These are phyloP conservation scores for Ceratocystis diversiconidia DNA, from an alignment of 2,329 filamentous ascomycete genomes.

Conservation along the genomic window DNA sequence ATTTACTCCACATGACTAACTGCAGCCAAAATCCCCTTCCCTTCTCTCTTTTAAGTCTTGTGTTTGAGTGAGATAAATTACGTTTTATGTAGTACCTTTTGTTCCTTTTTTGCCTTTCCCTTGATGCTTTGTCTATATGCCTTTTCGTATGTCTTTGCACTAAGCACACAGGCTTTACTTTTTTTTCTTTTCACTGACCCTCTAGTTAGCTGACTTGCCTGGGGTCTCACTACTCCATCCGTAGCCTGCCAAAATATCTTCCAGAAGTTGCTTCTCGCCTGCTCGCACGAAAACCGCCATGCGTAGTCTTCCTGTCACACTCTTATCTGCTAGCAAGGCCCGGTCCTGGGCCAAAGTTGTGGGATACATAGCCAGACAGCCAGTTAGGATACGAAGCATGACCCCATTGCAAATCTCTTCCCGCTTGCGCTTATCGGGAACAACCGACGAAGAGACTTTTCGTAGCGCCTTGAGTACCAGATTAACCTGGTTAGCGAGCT, in stretches of 20 bases:
- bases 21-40: background rate
- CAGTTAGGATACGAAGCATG: slow-evolving; percentile 28
- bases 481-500: slow-evolving; percentile 39
- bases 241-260: slow-evolving; percentile 32
- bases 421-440: slow-evolving; percentile 37
- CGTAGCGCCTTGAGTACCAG: slow-evolving; percentile 35
- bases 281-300: slow-evolving; percentile 56
- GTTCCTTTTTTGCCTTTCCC: background rate
- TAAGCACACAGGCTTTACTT: slow-evolving; percentile 7
- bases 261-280: slow-evolving; percentile 57
- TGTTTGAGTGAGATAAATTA: background rate
- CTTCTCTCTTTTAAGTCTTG: background rate
- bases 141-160: background rate
- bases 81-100: background rate
- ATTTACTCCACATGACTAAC: background rate
- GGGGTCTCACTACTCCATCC: slow-evolving; percentile 22
- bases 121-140: background rate
- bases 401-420: slow-evolving; percentile 33
- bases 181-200: slow-evolving; percentile 21
- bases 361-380: slow-evolving; percentile 30
- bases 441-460: slow-evolving; percentile 29
- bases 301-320: slow-evolving; percentile 27
- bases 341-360: slow-evolving; percentile 31
- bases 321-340: slow-evolving; percentile 24
- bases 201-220: background rate